phyloP scores from a whole-genome alignment of 176 grass and related monocot genomes.

The Aegilops speltoides region DNA sequence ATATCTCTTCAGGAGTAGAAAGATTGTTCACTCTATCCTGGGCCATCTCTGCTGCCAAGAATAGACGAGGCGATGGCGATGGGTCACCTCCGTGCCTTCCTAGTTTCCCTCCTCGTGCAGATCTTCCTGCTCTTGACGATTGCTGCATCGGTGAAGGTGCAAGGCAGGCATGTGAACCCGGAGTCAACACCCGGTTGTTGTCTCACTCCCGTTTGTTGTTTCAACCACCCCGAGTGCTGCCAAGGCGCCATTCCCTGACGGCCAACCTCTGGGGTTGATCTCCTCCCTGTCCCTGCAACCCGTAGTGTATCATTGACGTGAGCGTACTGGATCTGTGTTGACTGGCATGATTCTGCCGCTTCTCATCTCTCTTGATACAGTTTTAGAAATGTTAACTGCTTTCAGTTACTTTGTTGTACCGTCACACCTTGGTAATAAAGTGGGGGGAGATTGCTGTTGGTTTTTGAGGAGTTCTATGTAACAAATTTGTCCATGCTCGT shows the following conservation, averaged over 20 bases:
- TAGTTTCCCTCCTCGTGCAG: slow-evolving; percentile 24
- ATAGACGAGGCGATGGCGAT: background rate
- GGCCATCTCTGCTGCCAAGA: background rate
- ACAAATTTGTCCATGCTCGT: background rate
- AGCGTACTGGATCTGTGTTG: background rate
- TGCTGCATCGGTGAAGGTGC: slow-evolving; percentile 6
- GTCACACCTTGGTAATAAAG: background rate
- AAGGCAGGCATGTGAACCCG: background rate
- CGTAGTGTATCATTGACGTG: background rate
- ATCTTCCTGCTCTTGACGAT: slow-evolving; percentile 23
- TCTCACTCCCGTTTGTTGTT: slow-evolving; percentile 4
- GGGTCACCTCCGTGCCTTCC: background rate
- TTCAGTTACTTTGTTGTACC: background rate
- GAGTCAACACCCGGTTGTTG: background rate
- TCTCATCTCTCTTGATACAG: background rate
- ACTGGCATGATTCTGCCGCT: background rate
- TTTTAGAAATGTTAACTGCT: background rate
- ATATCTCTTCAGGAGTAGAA: background rate
- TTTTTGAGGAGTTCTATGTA: background rate
- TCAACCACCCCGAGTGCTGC: slow-evolving; percentile 27
- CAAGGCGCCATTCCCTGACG: background rate
- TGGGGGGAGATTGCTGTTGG: background rate
- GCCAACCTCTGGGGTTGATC: background rate
- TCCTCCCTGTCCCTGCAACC: background rate
- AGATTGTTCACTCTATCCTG: background rate